Evolutionary conservation across 2,329 filamentous ascomycete genomes (phyloP).

Genomic region (Ceratocystis albifundus): DNA sequence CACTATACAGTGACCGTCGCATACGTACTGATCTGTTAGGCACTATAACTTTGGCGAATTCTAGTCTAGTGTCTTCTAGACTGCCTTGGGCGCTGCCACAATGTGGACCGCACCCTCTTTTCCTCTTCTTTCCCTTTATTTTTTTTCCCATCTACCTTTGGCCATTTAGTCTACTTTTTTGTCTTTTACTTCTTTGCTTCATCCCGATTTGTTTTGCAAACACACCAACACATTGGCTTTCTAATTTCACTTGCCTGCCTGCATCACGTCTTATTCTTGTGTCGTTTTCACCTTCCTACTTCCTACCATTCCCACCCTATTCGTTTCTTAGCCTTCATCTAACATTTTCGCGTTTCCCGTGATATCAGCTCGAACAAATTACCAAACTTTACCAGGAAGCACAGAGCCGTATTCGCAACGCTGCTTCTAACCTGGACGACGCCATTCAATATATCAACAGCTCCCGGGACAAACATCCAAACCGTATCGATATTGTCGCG

Average conservation of each 20-base stretch:
- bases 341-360: constrained; percentile 24
- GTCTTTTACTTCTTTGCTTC: background rate
- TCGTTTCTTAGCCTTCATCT: background rate
- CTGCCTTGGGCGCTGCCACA: no score
- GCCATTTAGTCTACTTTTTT: background rate
- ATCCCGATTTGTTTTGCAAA: background rate
- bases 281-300: background rate
- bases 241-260: background rate
- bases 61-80: no score
- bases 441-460: constrained; percentile 59
- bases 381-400: constrained; percentile 51
- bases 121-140: constrained; percentile 14
- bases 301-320: background rate
- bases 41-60: no score
- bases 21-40: no score
- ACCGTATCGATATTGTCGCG: constrained; percentile 54
- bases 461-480: constrained; percentile 60
- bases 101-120: background rate
- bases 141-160: background rate
- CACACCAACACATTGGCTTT: background rate
- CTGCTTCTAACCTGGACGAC: constrained; percentile 55
- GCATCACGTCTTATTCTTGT: no score
- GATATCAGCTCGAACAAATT: constrained; percentile 46
- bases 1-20: no score
- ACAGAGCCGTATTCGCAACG: constrained; percentile 59